Conservation (phyloP, 306 rosid genomes). For the Lagenaria siceraria region DNA sequence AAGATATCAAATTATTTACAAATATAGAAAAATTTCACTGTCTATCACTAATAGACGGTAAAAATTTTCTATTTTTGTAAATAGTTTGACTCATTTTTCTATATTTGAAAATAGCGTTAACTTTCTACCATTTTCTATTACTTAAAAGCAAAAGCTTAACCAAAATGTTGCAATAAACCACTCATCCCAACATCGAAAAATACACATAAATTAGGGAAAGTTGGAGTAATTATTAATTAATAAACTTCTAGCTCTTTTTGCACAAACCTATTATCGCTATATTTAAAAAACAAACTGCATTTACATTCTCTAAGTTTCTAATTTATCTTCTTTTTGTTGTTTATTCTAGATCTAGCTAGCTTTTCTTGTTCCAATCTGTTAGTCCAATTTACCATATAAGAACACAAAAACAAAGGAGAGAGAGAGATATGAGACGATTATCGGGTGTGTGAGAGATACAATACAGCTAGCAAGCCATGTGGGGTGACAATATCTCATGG, state of each 20-base stretch:
- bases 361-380: neutral
- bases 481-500: neutral
- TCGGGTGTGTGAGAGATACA: neutral
- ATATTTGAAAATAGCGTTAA: no score
- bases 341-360: neutral
- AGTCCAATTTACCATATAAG: neutral
- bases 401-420: neutral
- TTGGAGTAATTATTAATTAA: neutral
- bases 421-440: neutral
- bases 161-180: neutral
- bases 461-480: neutral
- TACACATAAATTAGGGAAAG: neutral
- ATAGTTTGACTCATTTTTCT: no score
- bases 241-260: neutral
- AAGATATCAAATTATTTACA: no score
- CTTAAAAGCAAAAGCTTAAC: neutral
- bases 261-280: neutral
- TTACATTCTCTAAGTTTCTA: neutral
- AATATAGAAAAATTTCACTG: no score
- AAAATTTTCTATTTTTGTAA: no score
- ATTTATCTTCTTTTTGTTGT: neutral
- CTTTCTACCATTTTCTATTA: no score
- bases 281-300: neutral
- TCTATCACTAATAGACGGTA: no score
- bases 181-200: neutral